Evolutionary conservation across 805 yeast species (phyloP), one percentile per base, ranked within the genome.

Genomic region (Cyberlindnera mycetangii): DNA sequence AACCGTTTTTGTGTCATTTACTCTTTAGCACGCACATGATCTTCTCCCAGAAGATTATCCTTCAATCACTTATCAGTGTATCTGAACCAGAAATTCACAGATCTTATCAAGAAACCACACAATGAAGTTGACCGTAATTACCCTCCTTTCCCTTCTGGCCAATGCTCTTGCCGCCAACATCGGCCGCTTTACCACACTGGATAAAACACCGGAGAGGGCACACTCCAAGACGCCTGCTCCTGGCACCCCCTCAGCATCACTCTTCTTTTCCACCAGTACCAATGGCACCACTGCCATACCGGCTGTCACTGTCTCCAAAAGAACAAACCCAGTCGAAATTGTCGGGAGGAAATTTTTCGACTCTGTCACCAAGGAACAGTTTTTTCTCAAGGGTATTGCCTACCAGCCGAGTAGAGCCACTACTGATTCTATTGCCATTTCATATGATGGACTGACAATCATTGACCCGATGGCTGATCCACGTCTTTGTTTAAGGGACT

Each of bases 331-430:
- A 9, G 77, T 88, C 47, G 84, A 79, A 47, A 73, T 83, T 18
- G 67, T 70, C 21, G 93, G 92, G 7, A 83, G 77, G 71, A 83
- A 85, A 65, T 89, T 92, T 66, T 89, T 84, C 66, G 77, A 79
- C 66, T 67, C 82, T 16, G 72, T 71, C 52, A 78, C 82, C 52
- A 92, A 89, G 10, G 76, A 85, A 34, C 95, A 88, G 68, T 90
- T 90, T 68, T 90, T 81, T 66, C 76, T 90, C 59, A 83, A 80
- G 59, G 97, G 97, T 53, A 76, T 89, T 41, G 95, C 96, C 0
- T 89, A 89, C 67, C 97, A 89, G 67, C 81, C 83, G 35, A 76
- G 81, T 53, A 51, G 61, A 34, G 52, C 56, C 16, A 40, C 55
- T 12, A 72, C 81, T 12, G 76, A 78, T 41, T 47, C 55, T 12